Evolutionary conservation across 2,329 filamentous ascomycete genomes (phyloP).

Genomic region (Aspergillus aculeatus): DNA sequence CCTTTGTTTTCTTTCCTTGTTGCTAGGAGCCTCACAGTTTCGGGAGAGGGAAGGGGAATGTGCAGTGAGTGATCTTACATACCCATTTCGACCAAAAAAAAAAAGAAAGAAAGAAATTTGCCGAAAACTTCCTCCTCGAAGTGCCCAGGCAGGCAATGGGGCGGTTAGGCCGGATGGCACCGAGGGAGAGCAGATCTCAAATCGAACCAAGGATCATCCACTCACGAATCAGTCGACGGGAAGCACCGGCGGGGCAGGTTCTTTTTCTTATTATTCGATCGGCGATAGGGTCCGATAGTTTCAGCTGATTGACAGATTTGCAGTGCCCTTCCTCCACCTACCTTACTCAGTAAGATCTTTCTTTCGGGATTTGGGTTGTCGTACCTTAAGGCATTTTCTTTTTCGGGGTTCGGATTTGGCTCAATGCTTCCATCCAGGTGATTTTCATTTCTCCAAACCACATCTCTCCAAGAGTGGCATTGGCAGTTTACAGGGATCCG

Average conservation of each 20-base stretch:
- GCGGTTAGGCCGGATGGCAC: neutral
- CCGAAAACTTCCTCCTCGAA: neutral
- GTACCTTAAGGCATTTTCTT: no score
- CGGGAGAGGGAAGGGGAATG: no score
- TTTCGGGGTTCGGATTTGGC: no score
- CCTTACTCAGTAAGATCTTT: neutral
- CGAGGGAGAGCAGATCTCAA: neutral
- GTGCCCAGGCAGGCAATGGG: neutral
- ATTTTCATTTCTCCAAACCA: no score
- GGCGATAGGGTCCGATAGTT: conserved; percentile 1
- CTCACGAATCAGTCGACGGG: neutral
- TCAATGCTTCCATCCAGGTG: no score
- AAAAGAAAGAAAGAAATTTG: neutral
- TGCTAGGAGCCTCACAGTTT: no score
- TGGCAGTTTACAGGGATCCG: no score
- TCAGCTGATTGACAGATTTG: neutral
- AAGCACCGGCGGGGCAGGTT: neutral
- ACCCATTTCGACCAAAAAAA: no score
- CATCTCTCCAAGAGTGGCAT: no score
- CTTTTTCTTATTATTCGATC: neutral
- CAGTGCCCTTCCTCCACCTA: neutral
- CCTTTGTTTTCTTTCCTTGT: no score
- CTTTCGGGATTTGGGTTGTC: neutral
- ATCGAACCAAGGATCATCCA: neutral
- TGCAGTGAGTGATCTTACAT: no score